phyloP scores from a whole-genome alignment of 352 stramenopile genomes.

The Pelagophyceae sp. region DNA sequence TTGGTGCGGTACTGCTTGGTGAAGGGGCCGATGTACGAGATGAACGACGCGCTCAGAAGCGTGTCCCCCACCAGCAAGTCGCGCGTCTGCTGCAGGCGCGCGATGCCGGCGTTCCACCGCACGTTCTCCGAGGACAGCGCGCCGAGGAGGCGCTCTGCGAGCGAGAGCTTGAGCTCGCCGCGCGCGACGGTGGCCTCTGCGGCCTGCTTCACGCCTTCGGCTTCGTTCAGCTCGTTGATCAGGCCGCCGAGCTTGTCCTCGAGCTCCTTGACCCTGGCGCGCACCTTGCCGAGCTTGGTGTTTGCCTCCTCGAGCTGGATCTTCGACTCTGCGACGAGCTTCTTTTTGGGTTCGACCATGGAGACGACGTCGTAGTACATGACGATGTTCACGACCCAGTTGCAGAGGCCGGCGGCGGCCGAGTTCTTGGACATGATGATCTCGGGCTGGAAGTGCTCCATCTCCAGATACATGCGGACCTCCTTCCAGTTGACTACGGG shows the following conservation, averaged over 20 bases:
- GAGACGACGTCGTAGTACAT: conserved; percentile 84
- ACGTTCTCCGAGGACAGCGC: conserved; percentile 75
- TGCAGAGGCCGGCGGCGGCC: conserved; percentile 77
- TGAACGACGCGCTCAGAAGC: conserved; percentile 75
- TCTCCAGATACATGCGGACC: conserved; percentile 71
- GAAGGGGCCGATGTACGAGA: conserved; percentile 82
- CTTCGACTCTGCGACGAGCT: conserved; percentile 26
- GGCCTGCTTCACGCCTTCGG: conserved; percentile 68
- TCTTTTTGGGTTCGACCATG: conserved; percentile 81
- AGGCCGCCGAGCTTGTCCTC: conserved; percentile 53
- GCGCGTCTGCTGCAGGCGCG: conserved; percentile 42
- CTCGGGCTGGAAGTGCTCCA: conserved; percentile 81
- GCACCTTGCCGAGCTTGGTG: conserved; percentile 66
- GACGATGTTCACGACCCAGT: conserved; percentile 85
- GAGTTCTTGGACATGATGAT: conserved; percentile 56
- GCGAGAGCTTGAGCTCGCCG: conserved; percentile 51
- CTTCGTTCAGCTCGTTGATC: conserved; percentile 70
- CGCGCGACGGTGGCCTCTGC: conserved; percentile 32
- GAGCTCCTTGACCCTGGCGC: conserved; percentile 70
- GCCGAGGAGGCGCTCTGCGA: conserved; percentile 76
- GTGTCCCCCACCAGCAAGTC: conserved; percentile 72
- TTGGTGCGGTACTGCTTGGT: conserved; percentile 65
- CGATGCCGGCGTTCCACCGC: conserved; percentile 62
- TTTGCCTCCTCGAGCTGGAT: conserved; percentile 73
- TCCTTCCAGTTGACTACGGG: conserved; percentile 81